These are phyloP conservation scores for Dalechampia spathulata DNA, from an alignment of 441 rosid genomes.

Conservation along the genomic window DNA sequence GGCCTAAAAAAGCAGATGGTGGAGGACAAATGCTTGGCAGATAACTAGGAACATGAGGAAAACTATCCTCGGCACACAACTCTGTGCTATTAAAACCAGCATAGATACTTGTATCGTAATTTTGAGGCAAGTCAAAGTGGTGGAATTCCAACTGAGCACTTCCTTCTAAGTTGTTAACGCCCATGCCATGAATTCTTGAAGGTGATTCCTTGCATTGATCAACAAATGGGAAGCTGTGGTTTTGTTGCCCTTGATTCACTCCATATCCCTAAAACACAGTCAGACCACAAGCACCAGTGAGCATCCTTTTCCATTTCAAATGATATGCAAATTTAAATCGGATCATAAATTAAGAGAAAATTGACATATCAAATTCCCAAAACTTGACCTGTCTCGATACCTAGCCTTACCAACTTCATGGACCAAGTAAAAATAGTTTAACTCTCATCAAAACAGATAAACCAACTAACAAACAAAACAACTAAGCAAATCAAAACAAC, in stretches of 20 bases:
- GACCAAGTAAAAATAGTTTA: too few species aligned
- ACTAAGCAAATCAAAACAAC: too few species aligned
- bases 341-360: too few species aligned
- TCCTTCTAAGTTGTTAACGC: conserved; percentile 40
- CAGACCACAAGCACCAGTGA: too few species aligned
- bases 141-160: conserved; percentile 47
- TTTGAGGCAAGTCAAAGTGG: conserved; percentile 64
- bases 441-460: too few species aligned
- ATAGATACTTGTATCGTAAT: conserved; percentile 54
- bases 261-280: conserved; percentile 48
- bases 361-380: too few species aligned
- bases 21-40: conserved; percentile 71
- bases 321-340: too few species aligned
- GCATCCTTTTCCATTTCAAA: too few species aligned
- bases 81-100: conserved; percentile 38
- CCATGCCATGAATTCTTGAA: conserved; percentile 28
- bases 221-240: conserved; percentile 43
- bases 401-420: too few species aligned
- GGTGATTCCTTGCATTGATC: conserved; percentile 63
- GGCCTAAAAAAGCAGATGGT: conserved; percentile 92
- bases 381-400: too few species aligned
- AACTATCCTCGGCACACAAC: conserved; percentile 43
- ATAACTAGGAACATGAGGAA: conserved; percentile 46
- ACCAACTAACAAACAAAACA: too few species aligned
- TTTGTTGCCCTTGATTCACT: conserved; percentile 57